Evolutionary conservation across 1,284 basidiomycete species (phyloP).

Genomic region (Cutaneotrichosporon curvatum): DNA sequence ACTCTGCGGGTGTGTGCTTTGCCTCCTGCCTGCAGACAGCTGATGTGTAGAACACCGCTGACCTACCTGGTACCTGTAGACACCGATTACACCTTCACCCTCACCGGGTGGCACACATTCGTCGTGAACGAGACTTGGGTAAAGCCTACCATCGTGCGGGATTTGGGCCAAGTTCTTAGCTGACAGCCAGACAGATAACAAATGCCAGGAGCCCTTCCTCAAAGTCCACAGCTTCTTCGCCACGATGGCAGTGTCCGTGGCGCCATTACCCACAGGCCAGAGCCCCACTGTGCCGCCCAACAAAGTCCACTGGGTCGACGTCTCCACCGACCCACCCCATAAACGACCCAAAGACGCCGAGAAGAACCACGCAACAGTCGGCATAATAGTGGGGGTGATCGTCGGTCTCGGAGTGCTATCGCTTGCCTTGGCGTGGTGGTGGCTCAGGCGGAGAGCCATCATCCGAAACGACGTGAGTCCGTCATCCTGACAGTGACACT

Average conservation of each 20-base stretch:
- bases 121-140: constrained; percentile 44
- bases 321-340: no score
- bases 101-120: constrained; percentile 42
- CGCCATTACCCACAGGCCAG: constrained; percentile 31
- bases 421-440: constrained; percentile 13
- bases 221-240: constrained; percentile 38
- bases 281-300: no score
- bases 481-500: no score
- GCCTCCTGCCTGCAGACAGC: rapidly evolving
- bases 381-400: no score
- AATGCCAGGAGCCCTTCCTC: constrained; percentile 18
- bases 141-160: constrained; percentile 23
- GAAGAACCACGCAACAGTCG: no score
- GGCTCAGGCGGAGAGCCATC: no score
- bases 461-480: no score
- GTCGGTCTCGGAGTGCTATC: no score
- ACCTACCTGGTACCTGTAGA: background rate
- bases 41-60: background rate
- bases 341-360: no score
- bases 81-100: constrained; percentile 34
- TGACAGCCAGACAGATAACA: background rate
- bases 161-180: background rate
- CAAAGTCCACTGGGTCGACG: no score
- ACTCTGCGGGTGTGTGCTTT: constrained; percentile 34
- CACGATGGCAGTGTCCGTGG: constrained; percentile 31